These are phyloP conservation scores for Clitopilus passeckerianus DNA, from an alignment of 768 basidiomycete species.

Conservation along the genomic window DNA sequence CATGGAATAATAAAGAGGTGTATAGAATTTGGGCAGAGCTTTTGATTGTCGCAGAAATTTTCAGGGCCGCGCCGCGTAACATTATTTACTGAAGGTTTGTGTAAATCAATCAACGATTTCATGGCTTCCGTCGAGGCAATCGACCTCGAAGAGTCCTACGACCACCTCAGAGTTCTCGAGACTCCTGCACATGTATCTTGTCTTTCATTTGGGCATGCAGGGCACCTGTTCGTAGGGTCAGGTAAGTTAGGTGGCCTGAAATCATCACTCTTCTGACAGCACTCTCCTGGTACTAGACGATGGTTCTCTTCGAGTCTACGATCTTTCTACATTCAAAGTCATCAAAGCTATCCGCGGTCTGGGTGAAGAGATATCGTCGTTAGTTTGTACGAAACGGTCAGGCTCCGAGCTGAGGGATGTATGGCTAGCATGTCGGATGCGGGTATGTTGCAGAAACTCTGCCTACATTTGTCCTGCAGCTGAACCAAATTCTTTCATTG, in stretches of 20 bases:
- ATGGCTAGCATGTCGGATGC: conserved; percentile 64
- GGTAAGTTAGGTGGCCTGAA: conserved; percentile 26
- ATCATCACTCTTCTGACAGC: no score
- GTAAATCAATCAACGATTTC: neutral
- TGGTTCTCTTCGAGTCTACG: conserved; percentile 65
- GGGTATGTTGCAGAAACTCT: conserved; percentile 30
- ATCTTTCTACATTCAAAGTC: conserved; percentile 54
- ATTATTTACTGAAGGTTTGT: no score
- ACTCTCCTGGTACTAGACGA: conserved; percentile 47
- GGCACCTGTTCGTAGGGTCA: conserved; percentile 56
- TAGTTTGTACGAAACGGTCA: conserved; percentile 38
- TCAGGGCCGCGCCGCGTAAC: neutral
- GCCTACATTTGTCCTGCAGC: neutral
- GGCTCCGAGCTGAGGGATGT: conserved; percentile 39
- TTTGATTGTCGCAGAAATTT: neutral
- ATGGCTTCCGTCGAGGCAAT: neutral
- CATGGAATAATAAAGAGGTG: neutral
- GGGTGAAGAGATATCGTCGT: conserved; percentile 57
- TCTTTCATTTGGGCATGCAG: conserved; percentile 42
- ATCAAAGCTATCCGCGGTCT: conserved; percentile 58
- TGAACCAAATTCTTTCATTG: neutral
- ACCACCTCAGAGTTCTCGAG: conserved; percentile 22
- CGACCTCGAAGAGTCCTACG: conserved; percentile 9
- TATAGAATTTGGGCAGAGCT: neutral
- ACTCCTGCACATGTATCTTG: conserved; percentile 51